These are phyloP conservation scores for Alternaria panax DNA, from an alignment of 2,329 filamentous ascomycete species.

Conservation along the genomic window DNA sequence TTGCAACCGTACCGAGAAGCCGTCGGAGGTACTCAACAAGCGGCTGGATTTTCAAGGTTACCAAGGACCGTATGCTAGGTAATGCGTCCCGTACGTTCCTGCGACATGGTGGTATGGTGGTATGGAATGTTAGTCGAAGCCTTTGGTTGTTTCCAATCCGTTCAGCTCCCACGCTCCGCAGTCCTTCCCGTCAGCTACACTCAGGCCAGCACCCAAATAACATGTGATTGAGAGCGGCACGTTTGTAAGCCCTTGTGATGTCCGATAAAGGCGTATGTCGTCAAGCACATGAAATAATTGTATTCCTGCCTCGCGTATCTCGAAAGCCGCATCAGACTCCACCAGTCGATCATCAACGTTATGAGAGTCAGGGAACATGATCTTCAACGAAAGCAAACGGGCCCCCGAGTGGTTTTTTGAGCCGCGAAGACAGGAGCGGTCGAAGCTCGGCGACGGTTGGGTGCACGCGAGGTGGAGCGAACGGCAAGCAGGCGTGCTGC, in stretches of 20 bases:
- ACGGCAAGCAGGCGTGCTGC: background rate
- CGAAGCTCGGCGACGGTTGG: conserved; percentile 2
- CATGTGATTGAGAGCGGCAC: background rate
- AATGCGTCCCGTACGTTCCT: background rate
- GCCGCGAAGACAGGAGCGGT: conserved; percentile 1
- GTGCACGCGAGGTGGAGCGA: background rate
- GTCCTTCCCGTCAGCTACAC: conserved; percentile 1
- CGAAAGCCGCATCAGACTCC: background rate
- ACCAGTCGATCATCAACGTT: conserved; percentile 11
- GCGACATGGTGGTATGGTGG: background rate
- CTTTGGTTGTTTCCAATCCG: conserved; percentile 2
- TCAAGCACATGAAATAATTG: background rate
- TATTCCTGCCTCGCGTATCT: conserved; percentile 3
- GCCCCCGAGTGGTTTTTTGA: background rate
- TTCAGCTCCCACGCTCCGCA: background rate
- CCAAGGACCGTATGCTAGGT: background rate
- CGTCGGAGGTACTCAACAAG: background rate
- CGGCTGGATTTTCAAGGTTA: background rate
- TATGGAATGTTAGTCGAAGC: background rate
- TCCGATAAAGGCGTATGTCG: background rate
- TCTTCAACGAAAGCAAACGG: conserved; percentile 8
- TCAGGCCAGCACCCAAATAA: background rate
- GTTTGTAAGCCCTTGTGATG: background rate
- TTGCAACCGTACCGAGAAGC: background rate
- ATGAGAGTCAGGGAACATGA: conserved; percentile 12